Conservation (phyloP, 2,329 filamentous ascomycete genomes). For the Diaporthe longicolla region DNA sequence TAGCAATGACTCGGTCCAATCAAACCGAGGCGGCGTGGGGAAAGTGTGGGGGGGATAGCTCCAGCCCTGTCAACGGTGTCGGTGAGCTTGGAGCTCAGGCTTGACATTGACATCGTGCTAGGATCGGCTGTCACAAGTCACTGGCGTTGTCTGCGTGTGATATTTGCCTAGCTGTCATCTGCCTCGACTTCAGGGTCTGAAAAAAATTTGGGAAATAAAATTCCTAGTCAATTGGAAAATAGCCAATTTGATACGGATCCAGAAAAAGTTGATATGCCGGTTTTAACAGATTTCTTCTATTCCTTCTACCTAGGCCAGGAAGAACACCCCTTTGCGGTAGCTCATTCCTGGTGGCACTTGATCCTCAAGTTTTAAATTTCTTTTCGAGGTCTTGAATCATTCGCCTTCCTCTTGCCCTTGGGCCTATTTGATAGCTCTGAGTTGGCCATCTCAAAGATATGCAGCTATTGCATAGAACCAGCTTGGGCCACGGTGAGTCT, state of each 20-base stretch:
- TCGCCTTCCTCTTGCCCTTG: background rate
- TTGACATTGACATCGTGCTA: background rate
- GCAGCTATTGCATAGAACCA: background rate
- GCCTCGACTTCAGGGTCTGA: background rate
- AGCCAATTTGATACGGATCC: background rate
- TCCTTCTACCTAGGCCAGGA: background rate
- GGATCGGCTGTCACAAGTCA: background rate
- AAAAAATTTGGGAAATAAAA: background rate
- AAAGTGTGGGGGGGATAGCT: constrained; percentile 20
- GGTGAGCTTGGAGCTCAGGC: constrained; percentile 12
- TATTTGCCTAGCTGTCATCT: background rate
- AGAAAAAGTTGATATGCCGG: background rate
- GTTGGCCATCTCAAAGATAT: background rate
- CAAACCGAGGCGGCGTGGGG: constrained; percentile 26
- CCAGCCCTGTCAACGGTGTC: constrained; percentile 19
- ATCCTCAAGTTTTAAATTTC: background rate
- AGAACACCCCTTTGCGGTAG: background rate
- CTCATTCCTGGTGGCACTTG: too few species aligned
- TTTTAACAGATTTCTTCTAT: background rate
- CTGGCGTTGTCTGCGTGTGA: background rate
- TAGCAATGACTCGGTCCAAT: constrained; percentile 26
- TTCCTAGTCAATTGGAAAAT: background rate
- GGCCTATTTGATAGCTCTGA: background rate
- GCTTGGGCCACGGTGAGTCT: background rate
- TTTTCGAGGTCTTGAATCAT: background rate